Evolutionary conservation across 495 filamentous ascomycete genomes (phyloP), one percentile per base, ranked within the genome.

Genomic region (Penicillium macrosclerotiorum): DNA sequence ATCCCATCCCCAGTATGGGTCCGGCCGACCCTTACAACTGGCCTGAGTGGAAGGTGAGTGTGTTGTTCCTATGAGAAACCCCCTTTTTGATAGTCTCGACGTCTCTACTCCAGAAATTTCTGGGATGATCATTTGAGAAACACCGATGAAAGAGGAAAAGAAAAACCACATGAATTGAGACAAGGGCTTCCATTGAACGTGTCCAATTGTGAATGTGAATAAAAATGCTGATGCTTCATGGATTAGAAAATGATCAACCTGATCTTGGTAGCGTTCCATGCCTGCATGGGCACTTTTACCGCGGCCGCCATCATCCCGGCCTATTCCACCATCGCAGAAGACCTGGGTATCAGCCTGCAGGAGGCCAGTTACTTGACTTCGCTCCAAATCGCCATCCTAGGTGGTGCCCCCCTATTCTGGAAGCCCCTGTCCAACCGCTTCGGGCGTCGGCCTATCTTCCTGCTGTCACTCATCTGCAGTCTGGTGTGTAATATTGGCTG

Each of bases 21-120:
- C 62, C 68, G 23, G 73, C 68, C n/a, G 78, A 80, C 50, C 78
- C 78, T 27, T 75, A 73, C 48, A 79, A 81, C 48, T 80, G 78
- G 78, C 68, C 75, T 12, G 55, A 57, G 35, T 79, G 75, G 76
- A 79, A 79, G 68, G 76, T 78, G 47, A 52, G 57, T 51, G n/a
- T n/a, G n/a, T n/a, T n/a, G n/a, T n/a, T n/a, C n/a, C n/a, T n/a
- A n/a, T n/a, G n/a, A 37, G 29, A 26, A 16, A 26, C 13, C 18
- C n/a, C n/a, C n/a, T n/a, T n/a, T n/a, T n/a, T n/a, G n/a, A n/a
- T n/a, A n/a, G n/a, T n/a, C n/a, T n/a, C n/a, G n/a, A n/a, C n/a
- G n/a, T n/a, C n/a, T n/a, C n/a, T n/a, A n/a, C n/a, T n/a, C n/a
- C n/a, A n/a, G n/a, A n/a, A n/a, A n/a, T n/a, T n/a, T n/a, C n/a